These are phyloP conservation scores for Nicotiana paniculata DNA, from an alignment of 257 asterid genomes.

Conservation along the genomic window DNA sequence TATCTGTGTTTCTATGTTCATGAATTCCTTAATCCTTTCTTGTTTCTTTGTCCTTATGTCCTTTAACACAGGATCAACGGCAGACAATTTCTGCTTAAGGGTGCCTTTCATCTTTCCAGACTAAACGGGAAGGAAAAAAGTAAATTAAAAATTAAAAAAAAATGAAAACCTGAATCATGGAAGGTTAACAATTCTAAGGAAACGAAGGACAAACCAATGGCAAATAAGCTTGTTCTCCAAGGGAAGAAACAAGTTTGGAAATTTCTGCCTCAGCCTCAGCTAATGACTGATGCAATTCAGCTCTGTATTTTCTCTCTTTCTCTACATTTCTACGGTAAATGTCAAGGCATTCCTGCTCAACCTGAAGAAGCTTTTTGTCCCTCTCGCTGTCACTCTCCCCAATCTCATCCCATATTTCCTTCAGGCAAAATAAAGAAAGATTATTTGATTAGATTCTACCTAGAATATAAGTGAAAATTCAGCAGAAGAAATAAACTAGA, in stretches of 20 bases:
- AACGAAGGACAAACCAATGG: slow-evolving; percentile 37
- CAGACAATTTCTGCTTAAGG: slow-evolving; percentile 51
- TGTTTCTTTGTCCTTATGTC: slow-evolving; percentile 46
- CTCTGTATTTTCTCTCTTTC: slow-evolving; percentile 47
- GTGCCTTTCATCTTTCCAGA: slow-evolving; percentile 37
- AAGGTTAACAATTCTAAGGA: not conserved
- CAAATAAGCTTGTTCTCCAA: slow-evolving; percentile 49
- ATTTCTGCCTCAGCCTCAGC: slow-evolving; percentile 63
- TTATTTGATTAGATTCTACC: not conserved
- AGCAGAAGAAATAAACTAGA: not conserved
- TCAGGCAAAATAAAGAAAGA: not conserved
- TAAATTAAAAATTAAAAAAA: not conserved
- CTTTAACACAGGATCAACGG: slow-evolving; percentile 48
- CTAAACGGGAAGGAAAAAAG: slow-evolving; percentile 13
- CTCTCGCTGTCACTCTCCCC: slow-evolving; percentile 65
- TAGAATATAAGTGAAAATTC: not conserved
- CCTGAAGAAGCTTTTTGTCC: slow-evolving; percentile 65
- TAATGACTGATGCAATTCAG: slow-evolving; percentile 52
- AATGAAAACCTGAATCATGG: not conserved
- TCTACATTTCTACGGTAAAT: slow-evolving; percentile 64
- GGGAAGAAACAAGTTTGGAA: slow-evolving; percentile 48
- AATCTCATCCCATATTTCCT: slow-evolving; percentile 78
- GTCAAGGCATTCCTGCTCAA: slow-evolving; percentile 82
- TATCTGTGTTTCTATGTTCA: slow-evolving; percentile 46
- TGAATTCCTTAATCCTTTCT: slow-evolving; percentile 53